phyloP scores from a whole-genome alignment of 441 rosid genomes.

The Geranium incanum region DNA sequence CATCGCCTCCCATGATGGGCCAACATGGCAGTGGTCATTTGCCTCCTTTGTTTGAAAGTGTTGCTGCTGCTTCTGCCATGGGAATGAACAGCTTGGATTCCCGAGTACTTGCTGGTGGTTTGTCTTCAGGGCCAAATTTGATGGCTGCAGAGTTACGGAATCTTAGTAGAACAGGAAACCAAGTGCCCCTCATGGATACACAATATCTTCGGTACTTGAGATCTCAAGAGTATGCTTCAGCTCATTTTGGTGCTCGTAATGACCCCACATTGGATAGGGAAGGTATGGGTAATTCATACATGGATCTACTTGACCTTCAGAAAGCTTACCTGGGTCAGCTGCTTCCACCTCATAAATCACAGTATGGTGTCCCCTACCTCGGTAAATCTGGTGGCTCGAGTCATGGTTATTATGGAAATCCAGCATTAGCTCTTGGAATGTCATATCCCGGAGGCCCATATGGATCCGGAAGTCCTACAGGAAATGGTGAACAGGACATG shows the following conservation, averaged over 20 bases:
- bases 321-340: constrained; percentile 48
- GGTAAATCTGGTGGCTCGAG: constrained; percentile 41
- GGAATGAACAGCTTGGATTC: constrained; percentile 58
- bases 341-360: constrained; percentile 47
- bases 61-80: constrained; percentile 53
- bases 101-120: constrained; percentile 48
- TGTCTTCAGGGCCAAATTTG: constrained; percentile 37
- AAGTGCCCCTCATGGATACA: constrained; percentile 41
- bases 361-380: constrained; percentile 35
- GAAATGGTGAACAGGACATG: constrained; percentile 42
- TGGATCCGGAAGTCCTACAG: constrained; percentile 47
- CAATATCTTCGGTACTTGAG: constrained; percentile 43
- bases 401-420: constrained; percentile 44
- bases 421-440: constrained; percentile 45
- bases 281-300: constrained; percentile 39
- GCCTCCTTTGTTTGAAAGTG: constrained; percentile 50
- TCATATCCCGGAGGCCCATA: constrained; percentile 47
- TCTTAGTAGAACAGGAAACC: constrained; percentile 40
- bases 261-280: constrained; percentile 41
- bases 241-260: constrained; percentile 39
- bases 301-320: constrained; percentile 46
- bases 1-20: constrained; percentile 43
- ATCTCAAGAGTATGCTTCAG: constrained; percentile 41
- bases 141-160: constrained; percentile 44
- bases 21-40: constrained; percentile 39